Evolutionary conservation across 345 rosid species (phyloP).

Genomic region (Dovyalis caffra): DNA sequence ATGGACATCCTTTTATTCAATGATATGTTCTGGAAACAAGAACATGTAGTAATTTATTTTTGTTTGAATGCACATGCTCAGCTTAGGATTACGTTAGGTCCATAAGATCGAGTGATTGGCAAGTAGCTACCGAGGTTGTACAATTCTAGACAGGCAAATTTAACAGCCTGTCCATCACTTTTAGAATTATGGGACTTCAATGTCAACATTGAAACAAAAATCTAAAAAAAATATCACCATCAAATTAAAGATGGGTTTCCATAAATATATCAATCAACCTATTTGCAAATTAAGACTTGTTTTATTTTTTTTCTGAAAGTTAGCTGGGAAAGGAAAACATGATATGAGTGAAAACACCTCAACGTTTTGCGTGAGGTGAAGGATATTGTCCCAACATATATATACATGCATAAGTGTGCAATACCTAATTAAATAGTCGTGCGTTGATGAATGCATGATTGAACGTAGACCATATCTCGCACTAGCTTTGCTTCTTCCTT

Average conservation of each 20-base stretch:
- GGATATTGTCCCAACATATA: not conserved
- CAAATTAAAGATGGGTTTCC: no score
- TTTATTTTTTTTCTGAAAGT: not conserved
- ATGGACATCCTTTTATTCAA: not conserved
- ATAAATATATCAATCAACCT: not conserved
- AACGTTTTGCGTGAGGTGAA: not conserved
- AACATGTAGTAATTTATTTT: not conserved
- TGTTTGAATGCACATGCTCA: not conserved
- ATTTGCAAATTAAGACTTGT: not conserved
- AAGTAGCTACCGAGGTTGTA: not conserved
- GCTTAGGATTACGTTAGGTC: not conserved
- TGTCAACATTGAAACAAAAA: not conserved
- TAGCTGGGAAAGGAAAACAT: no score
- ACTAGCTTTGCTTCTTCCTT: not conserved
- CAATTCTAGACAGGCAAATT: not conserved
- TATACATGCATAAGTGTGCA: not conserved
- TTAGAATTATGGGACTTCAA: not conserved
- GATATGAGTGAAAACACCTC: accelerated
- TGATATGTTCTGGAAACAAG: not conserved
- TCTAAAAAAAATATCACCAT: no score
- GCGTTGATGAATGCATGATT: not conserved
- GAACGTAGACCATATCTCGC: not conserved
- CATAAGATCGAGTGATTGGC: not conserved
- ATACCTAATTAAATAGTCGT: not conserved
- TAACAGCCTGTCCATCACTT: not conserved